A percentile compares a stretch with the other conserved stretches of the same genome.
These are phyloP conservation scores for Pseudogymnoascus verrucosus DNA, from an alignment of 2,329 filamentous ascomycete species.

Conservation along the genomic window DNA sequence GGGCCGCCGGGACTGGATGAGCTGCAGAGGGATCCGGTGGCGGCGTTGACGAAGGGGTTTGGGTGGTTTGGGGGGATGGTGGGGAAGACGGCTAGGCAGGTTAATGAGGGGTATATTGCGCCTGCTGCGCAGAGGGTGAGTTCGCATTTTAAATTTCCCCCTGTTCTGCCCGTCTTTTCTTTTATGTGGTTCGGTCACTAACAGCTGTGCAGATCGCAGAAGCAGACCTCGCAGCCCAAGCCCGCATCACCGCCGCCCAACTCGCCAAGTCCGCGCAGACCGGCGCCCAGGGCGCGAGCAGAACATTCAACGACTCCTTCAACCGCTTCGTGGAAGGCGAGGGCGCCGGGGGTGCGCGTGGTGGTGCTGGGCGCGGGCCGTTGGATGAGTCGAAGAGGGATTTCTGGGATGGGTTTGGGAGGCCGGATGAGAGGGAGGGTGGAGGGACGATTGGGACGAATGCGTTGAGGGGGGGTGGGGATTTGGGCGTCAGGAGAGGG, in stretches of 20 bases:
- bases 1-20: constrained; percentile 69
- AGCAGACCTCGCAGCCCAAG: constrained; percentile 65
- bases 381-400: constrained; percentile 63
- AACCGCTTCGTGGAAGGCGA: constrained; percentile 78
- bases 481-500: not conserved
- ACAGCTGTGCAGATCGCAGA: constrained; percentile 58
- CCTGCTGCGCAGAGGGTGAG: constrained; percentile 81
- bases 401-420: constrained; percentile 90
- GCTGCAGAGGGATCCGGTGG: constrained; percentile 83
- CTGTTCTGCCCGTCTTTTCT: not conserved
- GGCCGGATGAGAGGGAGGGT: constrained; percentile 39
- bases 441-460: not conserved
- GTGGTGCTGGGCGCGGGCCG: constrained; percentile 32
- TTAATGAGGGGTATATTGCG: constrained; percentile 87
- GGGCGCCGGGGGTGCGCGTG: constrained; percentile 26
- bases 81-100: constrained; percentile 79
- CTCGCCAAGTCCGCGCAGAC: constrained; percentile 58
- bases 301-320: constrained; percentile 70
- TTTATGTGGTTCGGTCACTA: constrained; percentile 17
- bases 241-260: constrained; percentile 54
- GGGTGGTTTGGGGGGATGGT: constrained; percentile 90
- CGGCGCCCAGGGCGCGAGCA: constrained; percentile 65
- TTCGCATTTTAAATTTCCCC: not conserved
- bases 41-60: constrained; percentile 81
- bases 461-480: not conserved